Evolutionary conservation across 2,329 filamentous ascomycete species (phyloP).

Genomic region (Alternaria solani): DNA sequence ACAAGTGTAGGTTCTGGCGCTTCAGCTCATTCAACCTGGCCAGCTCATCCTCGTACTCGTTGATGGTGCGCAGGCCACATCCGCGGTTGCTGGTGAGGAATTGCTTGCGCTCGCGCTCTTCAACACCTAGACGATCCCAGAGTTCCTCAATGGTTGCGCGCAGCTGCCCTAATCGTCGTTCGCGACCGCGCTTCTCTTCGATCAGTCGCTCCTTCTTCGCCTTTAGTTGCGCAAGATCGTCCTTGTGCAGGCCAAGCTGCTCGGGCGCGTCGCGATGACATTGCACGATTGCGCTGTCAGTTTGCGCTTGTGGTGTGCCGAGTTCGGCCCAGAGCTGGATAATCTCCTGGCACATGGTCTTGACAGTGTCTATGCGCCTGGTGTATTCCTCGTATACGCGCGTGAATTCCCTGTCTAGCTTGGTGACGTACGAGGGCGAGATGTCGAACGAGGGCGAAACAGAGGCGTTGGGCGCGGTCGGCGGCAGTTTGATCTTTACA

Average conservation of each 20-base stretch:
- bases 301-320: constrained; percentile 91
- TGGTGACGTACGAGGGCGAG: constrained; percentile 86
- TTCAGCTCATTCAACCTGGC: constrained; percentile 88
- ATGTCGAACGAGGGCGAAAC: constrained; percentile 88
- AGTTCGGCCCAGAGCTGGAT: constrained; percentile 96
- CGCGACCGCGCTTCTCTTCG: constrained; percentile 87
- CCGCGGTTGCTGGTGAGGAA: constrained; percentile 90
- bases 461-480: constrained; percentile 77
- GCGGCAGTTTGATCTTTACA: constrained; percentile 83
- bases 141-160: constrained; percentile 80
- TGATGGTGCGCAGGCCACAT: constrained; percentile 89
- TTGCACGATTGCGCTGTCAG: constrained; percentile 85
- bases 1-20: constrained; percentile 91
- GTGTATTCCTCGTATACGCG: constrained; percentile 97
- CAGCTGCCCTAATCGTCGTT: constrained; percentile 79
- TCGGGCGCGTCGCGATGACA: constrained; percentile 90
- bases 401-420: constrained; percentile 89
- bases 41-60: constrained; percentile 94
- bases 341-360: constrained; percentile 79
- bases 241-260: constrained; percentile 89
- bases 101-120: constrained; percentile 80
- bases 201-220: constrained; percentile 80
- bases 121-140: constrained; percentile 87
- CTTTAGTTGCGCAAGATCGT: constrained; percentile 78
- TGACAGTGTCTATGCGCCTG: constrained; percentile 78